phyloP scores from a whole-genome alignment of 1,284 basidiomycete species.

The Fomes fomentarius region DNA sequence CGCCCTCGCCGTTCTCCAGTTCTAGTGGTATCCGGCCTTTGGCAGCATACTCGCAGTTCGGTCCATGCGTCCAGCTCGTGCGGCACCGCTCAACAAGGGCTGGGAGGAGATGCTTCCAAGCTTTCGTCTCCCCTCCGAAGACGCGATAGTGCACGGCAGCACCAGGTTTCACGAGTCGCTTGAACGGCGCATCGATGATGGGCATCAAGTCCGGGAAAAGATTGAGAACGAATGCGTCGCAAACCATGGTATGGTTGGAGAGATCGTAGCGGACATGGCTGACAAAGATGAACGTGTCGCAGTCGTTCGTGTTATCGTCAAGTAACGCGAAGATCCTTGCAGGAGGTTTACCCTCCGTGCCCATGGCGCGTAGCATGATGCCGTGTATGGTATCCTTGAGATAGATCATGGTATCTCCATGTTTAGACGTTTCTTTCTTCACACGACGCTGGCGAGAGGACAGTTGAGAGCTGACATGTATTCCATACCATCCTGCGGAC shows the following conservation, averaged over 20 bases:
- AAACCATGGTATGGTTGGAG: conserved; percentile 45
- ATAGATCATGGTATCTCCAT: too few relatives aligned
- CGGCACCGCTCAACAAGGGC: conserved; percentile 54
- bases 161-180: conserved; percentile 5
- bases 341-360: conserved; percentile 6
- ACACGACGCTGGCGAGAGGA: conserved; percentile 35
- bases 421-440: too few relatives aligned
- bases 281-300: conserved; percentile 44
- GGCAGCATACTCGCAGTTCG: conserved; percentile 47
- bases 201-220: conserved; percentile 24
- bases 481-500: conserved; percentile 35
- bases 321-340: conserved; percentile 36
- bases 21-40: conserved; percentile 35
- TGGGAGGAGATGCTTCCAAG: conserved; percentile 53
- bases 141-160: conserved; percentile 20
- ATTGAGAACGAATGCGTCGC: conserved; percentile 47
- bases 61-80: conserved; percentile 49
- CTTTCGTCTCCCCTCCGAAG: conserved; percentile 33
- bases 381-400: conserved; percentile 38
- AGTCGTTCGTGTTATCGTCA: conserved; percentile 27
- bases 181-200: conserved; percentile 1
- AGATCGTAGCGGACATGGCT: conserved; percentile 48
- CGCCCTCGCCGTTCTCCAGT: conserved; percentile 31
- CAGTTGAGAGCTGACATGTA: conserved; percentile 35
- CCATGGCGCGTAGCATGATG: conserved; percentile 29